These are phyloP conservation scores for Rubia tinctorum DNA, from an alignment of 305 asterid species.

Conservation along the genomic window DNA sequence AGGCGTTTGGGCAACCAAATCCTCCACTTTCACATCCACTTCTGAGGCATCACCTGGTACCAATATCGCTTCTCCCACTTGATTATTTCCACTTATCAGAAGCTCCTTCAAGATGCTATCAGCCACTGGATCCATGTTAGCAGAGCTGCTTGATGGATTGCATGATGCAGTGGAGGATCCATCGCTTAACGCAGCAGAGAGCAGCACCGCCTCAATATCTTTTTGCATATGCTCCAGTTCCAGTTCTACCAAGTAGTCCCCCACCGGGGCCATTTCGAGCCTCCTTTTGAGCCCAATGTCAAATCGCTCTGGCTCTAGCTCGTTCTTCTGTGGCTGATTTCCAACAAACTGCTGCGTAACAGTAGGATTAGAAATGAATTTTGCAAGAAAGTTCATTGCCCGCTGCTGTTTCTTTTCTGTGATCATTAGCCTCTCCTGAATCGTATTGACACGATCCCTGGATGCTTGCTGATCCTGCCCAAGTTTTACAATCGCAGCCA, in stretches of 20 bases:
- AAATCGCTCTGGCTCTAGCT: constrained; percentile 28
- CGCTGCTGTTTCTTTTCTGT: constrained; percentile 64
- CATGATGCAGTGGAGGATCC: constrained; percentile 35
- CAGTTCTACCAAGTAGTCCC: constrained; percentile 36
- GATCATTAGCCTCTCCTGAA: constrained; percentile 49
- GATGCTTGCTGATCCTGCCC: constrained; percentile 63
- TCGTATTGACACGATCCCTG: constrained; percentile 37
- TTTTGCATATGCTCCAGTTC: constrained; percentile 26
- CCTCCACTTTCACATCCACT: constrained; percentile 36
- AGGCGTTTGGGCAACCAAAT: constrained; percentile 26
- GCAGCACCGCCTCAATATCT: constrained; percentile 35
- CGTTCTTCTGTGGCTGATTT: constrained; percentile 21
- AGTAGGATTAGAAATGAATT: constrained; percentile 46
- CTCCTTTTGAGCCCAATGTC: constrained; percentile 76
- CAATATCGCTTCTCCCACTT: constrained; percentile 28
- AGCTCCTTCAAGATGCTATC: constrained; percentile 56
- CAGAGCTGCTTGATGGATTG: constrained; percentile 18
- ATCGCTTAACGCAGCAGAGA: constrained; percentile 44
- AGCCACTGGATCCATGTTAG: constrained; percentile 23
- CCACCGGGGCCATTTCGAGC: constrained; percentile 49
- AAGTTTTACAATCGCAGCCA: constrained; percentile 63
- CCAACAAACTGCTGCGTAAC: constrained; percentile 50
- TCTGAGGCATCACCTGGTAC: constrained; percentile 31
- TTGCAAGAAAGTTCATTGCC: constrained; percentile 64
- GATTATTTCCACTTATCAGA: constrained; percentile 33